These are phyloP conservation scores for Samsoniella hepiali DNA, from an alignment of 2,329 filamentous ascomycete species.

Conservation along the genomic window DNA sequence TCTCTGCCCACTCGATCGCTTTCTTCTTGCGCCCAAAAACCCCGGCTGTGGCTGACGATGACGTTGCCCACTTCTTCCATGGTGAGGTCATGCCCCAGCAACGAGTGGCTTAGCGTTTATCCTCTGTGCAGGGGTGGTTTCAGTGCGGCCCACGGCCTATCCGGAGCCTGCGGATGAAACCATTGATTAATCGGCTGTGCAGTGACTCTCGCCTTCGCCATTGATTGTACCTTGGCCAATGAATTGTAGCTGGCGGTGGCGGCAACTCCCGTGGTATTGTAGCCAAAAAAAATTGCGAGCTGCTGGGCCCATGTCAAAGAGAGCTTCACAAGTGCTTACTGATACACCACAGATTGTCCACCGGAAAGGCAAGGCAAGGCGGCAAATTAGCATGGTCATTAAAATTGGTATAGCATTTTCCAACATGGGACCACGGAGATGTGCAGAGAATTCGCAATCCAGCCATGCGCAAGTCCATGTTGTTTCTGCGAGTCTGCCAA, in stretches of 20 bases:
- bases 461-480: too few relatives aligned
- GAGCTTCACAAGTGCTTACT: too few relatives aligned
- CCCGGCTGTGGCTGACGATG: constrained; percentile 5
- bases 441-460: too few relatives aligned
- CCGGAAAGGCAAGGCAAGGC: too few relatives aligned
- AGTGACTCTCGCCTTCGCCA: neutral
- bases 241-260: neutral
- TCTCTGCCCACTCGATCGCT: neutral
- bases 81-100: constrained; percentile 7
- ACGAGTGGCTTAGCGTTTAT: constrained; percentile 8
- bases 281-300: too few relatives aligned
- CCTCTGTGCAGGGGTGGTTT: neutral
- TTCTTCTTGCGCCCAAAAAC: too few relatives aligned
- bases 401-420: too few relatives aligned
- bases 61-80: neutral
- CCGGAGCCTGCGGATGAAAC: neutral
- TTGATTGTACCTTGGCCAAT: neutral
- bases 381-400: too few relatives aligned
- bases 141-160: neutral
- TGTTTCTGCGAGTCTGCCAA: too few relatives aligned
- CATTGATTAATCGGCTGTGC: neutral
- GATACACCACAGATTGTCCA: too few relatives aligned
- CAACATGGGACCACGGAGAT: too few relatives aligned
- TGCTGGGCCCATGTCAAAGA: neutral
- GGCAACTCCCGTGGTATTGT: neutral